Evolutionary conservation across 78 protist genomes (phyloP), one percentile per base, ranked within the genome.

Genomic region (Dictyostelium discoideum): DNA sequence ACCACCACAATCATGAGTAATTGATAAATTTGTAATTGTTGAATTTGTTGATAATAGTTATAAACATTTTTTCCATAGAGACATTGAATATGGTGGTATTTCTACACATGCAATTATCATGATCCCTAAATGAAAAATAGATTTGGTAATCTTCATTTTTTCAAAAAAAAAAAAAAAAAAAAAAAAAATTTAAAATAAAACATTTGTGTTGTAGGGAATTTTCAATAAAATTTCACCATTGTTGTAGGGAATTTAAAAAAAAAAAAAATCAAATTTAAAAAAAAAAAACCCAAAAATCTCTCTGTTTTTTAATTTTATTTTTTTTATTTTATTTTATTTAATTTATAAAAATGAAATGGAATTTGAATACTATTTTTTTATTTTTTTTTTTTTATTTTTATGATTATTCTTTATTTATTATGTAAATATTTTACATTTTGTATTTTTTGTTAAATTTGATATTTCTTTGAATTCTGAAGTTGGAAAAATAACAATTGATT

Each of bases 131-230:
- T 44, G 63, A 44, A 44, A 65, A 79, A 79, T 44, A 44, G 8
- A 79, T 42, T 78, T 78, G 84, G 44, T 78, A 22, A 78, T 78
- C 84, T 78, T 78, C 84, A 78, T 78, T 78, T n/a, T n/a, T n/a
- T n/a, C n/a, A n/a, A n/a, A n/a, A n/a, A n/a, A n/a, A n/a, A n/a
- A n/a, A n/a, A n/a, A n/a, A n/a, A 3, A 78, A n/a, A n/a, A n/a
- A n/a, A n/a, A n/a, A n/a, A n/a, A n/a, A n/a, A n/a, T n/a, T n/a
- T n/a, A n/a, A n/a, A n/a, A n/a, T n/a, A n/a, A n/a, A n/a, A n/a
- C n/a, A n/a, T n/a, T n/a, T n/a, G n/a, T n/a, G n/a, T n/a, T n/a
- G n/a, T n/a, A n/a, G n/a, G n/a, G n/a, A n/a, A n/a, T n/a, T n/a
- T n/a, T n/a, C n/a, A n/a, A n/a, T n/a, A n/a, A n/a, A n/a, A n/a